Base-by-base conservation (phyloP, 2,329 filamentous ascomycete species). In the Zarea fungicola region DNA sequence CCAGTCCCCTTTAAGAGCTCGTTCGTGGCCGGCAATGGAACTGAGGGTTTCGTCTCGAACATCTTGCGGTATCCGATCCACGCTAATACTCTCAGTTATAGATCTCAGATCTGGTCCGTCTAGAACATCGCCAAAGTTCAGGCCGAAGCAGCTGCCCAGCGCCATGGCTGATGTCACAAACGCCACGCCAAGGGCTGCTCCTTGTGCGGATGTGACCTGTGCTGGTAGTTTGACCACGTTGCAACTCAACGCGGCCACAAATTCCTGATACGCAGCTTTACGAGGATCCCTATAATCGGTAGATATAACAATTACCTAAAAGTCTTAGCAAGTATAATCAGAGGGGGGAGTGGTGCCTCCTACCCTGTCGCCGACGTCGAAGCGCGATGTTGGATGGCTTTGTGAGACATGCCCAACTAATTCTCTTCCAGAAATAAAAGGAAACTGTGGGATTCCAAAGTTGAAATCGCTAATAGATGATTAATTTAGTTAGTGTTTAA, bases 251-350 rank as follows among this genome's bases (percentile, higher is more conserved):
- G 82, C 77, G 4, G 87, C 72, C 16, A 80, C 79, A 55, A 85
- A 88, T 60, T 87, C 71, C 62, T 89, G 85, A 60, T 83, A 89
- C 1, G 83, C 81, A 1, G 83, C 83, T 63, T 89, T 89, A 28
- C 85, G 75, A 18, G 81, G 72, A 57, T 89, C 85, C 14, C 85
- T 77, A 59, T 89, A 89, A 65, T 89, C 85, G 25, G 85, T 89
- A 0, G 84, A 87, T 13, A 85, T 81, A n/a, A 80, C 78, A 28
- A 86, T 74, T 9, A 76, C 72, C 65, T 71, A 6, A n/a, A 21
- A 10, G 5, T 14, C n/a, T 52, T 41, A 54, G 43, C n/a, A n/a
- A 34, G 11, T 26, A 11, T 1, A 39, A 32, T 18, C 14, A 3
- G n/a, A 1, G 7, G 14, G 11, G 16, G 16, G 16, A 5, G 14